Conservation (phyloP, 169 alveolate genomes). For the Babesia ovata region DNA sequence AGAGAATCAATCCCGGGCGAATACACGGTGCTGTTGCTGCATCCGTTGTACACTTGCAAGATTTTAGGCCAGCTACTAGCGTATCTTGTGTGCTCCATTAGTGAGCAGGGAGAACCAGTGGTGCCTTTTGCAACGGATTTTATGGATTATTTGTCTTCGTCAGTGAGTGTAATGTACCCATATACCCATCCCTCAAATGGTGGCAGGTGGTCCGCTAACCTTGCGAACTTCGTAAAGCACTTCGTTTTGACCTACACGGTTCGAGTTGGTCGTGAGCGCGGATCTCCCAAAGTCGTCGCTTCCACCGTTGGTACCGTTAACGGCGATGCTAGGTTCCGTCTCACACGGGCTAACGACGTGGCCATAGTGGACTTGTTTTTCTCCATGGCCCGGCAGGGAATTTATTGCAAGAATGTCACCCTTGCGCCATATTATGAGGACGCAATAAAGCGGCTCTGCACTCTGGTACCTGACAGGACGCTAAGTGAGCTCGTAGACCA, state of each 20-base stretch:
- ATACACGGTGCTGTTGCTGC: slow-evolving; percentile 35
- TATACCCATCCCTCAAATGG: slow-evolving; percentile 70
- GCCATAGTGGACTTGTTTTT: slow-evolving; percentile 31
- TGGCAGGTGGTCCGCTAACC: slow-evolving; percentile 60
- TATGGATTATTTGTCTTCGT: slow-evolving; percentile 26
- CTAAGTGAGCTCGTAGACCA: slow-evolving; percentile 24
- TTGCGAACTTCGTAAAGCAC: slow-evolving; percentile 48
- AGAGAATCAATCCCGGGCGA: slow-evolving; percentile 57
- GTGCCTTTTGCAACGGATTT: slow-evolving; percentile 7
- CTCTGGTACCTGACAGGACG: slow-evolving; percentile 37
- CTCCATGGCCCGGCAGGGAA: slow-evolving; percentile 49
- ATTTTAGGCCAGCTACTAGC: slow-evolving; percentile 41
- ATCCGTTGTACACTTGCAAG: slow-evolving; percentile 30
- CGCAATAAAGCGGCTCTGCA: slow-evolving; percentile 49
- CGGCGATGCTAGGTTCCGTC: not conserved
- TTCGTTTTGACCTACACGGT: slow-evolving; percentile 33
- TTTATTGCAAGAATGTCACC: slow-evolving; percentile 42
- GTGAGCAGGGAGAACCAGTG: not conserved
- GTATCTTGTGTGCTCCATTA: slow-evolving; percentile 1
- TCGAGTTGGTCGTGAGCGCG: slow-evolving; percentile 34
- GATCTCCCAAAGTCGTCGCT: not conserved
- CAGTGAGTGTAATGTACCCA: slow-evolving; percentile 56
- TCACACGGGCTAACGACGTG: slow-evolving; percentile 19
- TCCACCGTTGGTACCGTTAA: slow-evolving; percentile 3
- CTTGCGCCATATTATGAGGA: slow-evolving; percentile 46